phyloP scores from a whole-genome alignment of 208 protist genomes.

The Leishmania gerbilli region DNA sequence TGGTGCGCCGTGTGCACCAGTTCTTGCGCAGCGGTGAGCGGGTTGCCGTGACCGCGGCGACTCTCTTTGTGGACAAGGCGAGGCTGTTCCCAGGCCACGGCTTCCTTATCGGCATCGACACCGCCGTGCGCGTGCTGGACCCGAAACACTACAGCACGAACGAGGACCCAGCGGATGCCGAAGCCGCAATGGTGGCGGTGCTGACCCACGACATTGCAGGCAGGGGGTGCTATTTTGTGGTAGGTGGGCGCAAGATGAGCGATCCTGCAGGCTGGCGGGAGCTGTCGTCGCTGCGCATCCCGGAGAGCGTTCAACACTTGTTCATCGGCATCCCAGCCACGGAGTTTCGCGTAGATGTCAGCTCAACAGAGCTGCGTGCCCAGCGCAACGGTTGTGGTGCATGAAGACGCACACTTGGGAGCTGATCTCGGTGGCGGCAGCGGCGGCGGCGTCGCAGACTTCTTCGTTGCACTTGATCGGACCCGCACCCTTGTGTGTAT shows the following conservation, averaged over 20 bases:
- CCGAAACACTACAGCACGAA: slow-evolving; percentile 60
- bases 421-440: neutral
- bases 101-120: slow-evolving; percentile 81
- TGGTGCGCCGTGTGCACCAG: slow-evolving; percentile 51
- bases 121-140: slow-evolving; percentile 65
- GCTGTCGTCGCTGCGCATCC: slow-evolving; percentile 38
- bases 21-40: slow-evolving; percentile 51
- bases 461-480: neutral
- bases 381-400: neutral
- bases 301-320: slow-evolving; percentile 40
- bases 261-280: slow-evolving; percentile 43
- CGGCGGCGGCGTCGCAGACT: neutral
- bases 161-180: slow-evolving; percentile 21
- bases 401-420: neutral
- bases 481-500: neutral
- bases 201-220: slow-evolving; percentile 31
- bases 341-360: slow-evolving; percentile 74
- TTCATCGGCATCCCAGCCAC: slow-evolving; percentile 50
- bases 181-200: slow-evolving; percentile 33
- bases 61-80: slow-evolving; percentile 72
- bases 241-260: slow-evolving; percentile 34
- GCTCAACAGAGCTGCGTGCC: slow-evolving; percentile 67
- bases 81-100: slow-evolving; percentile 61
- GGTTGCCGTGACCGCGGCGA: slow-evolving; percentile 59
- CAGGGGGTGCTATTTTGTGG: slow-evolving; percentile 49